A percentile compares a stretch with the other conserved stretches of the same genome.
Evolutionary conservation across 2,329 filamentous ascomycete species (phyloP).

Genomic region (Leptographium lundbergii): DNA sequence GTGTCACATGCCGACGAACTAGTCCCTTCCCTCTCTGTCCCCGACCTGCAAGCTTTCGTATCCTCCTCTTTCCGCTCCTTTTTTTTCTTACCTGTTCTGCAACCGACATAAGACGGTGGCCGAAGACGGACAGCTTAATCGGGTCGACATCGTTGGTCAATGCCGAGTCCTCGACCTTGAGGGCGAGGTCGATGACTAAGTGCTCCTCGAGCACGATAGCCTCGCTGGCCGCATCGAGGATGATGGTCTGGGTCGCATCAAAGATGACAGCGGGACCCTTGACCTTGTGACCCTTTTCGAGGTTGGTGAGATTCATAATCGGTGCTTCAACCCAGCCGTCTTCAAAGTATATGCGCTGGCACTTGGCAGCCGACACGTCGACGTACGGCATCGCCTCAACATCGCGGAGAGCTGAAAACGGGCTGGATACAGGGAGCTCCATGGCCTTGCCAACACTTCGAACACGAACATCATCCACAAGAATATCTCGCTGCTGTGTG

Average conservation of each 20-base stretch:
- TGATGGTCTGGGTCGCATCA: slow-evolving; percentile 57
- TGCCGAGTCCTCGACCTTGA: slow-evolving; percentile 12
- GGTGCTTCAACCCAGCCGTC: slow-evolving; percentile 35
- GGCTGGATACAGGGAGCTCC: neutral
- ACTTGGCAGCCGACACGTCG: slow-evolving; percentile 34
- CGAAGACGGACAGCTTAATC: slow-evolving; percentile 59
- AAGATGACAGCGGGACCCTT: slow-evolving; percentile 53
- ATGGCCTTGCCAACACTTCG: slow-evolving; percentile 40
- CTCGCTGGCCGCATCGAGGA: slow-evolving; percentile 50
- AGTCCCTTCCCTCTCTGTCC: too few relatives aligned
- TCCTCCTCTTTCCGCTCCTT: neutral
- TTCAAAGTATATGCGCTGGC: slow-evolving; percentile 52
- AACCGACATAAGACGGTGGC: slow-evolving; percentile 68
- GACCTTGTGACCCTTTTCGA: slow-evolving; percentile 42
- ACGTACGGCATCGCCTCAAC: neutral
- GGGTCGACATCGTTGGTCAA: slow-evolving; percentile 38
- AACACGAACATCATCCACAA: slow-evolving; percentile 59
- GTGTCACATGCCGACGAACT: neutral
- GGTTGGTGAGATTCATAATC: slow-evolving; percentile 53
- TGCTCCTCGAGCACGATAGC: slow-evolving; percentile 55
- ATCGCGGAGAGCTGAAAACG: neutral
- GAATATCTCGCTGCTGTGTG: slow-evolving; percentile 55
- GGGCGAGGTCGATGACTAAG: slow-evolving; percentile 52
- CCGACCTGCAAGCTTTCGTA: neutral
- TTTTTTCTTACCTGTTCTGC: slow-evolving; percentile 1